Conservation (phyloP, 129 eudicot genomes). For the Tagetes patula region DNA sequence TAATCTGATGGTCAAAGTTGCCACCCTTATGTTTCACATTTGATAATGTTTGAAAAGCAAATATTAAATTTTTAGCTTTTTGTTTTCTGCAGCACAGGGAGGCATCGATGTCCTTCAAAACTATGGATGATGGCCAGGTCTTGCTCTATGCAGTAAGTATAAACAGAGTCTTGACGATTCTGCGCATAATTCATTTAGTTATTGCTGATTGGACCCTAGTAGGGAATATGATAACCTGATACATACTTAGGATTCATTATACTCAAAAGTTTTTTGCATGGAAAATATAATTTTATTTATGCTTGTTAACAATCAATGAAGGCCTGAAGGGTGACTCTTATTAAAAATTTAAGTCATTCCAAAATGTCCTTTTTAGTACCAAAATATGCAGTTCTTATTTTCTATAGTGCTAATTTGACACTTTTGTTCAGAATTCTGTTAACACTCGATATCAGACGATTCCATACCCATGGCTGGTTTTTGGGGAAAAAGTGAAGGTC, state of each 20-base stretch:
- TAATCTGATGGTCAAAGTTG: background rate
- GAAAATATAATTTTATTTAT: constrained; percentile 6
- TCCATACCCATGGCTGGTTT: constrained; percentile 94
- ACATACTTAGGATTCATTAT: constrained; percentile 4
- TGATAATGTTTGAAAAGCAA: constrained; percentile 3
- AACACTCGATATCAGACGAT: constrained; percentile 93
- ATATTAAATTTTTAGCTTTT: background rate
- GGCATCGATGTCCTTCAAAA: constrained; percentile 95
- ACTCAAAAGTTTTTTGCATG: background rate
- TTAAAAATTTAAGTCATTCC: background rate
- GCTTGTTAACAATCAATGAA: background rate
- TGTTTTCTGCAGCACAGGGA: constrained; percentile 82
- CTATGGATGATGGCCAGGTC: constrained; percentile 99
- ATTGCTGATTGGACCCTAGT: background rate
- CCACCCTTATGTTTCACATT: constrained; percentile 12
- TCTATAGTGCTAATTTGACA: constrained; percentile 19
- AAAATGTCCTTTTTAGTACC: background rate
- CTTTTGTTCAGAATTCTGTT: constrained; percentile 73
- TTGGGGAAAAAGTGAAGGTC: constrained; percentile 96
- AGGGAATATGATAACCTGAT: background rate
- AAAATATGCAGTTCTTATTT: background rate
- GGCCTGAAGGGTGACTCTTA: constrained; percentile 1
- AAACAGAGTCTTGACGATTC: constrained; percentile 6
- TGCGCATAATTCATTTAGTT: background rate
- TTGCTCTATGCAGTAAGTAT: constrained; percentile 79